phyloP scores from a whole-genome alignment of 2,329 filamentous ascomycete genomes.

The Septoria linicola region DNA sequence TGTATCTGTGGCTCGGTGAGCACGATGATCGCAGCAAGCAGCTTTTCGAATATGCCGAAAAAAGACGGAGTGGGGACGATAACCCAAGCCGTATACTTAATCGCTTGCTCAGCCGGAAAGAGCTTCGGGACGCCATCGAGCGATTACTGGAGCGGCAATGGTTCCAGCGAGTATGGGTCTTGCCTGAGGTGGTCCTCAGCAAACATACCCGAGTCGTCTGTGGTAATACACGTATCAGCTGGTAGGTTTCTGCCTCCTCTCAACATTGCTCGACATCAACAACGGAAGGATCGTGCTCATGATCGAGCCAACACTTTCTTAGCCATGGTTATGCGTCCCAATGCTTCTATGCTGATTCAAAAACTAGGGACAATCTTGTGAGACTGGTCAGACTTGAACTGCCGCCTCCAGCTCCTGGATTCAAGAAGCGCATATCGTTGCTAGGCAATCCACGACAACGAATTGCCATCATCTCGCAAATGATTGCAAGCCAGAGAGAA shows the following conservation, averaged over 20 bases:
- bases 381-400: conserved; percentile 30
- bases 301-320: too few species aligned
- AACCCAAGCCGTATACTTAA: conserved; percentile 20
- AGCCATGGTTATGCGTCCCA: not conserved
- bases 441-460: conserved; percentile 35
- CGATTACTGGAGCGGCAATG: conserved; percentile 32
- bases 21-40: conserved; percentile 29
- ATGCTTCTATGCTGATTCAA: not conserved
- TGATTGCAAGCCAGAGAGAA: conserved; percentile 32
- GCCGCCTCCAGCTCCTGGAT: conserved; percentile 20
- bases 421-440: conserved; percentile 32
- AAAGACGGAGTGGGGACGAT: conserved; percentile 26
- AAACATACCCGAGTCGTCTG: conserved; percentile 27
- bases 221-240: conserved; percentile 25
- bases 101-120: conserved; percentile 26
- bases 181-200: conserved; percentile 31
- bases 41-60: conserved; percentile 33
- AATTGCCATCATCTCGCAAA: conserved; percentile 36
- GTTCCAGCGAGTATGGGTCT: conserved; percentile 35
- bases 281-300: too few species aligned
- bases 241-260: conserved; percentile 9
- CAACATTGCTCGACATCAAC: too few species aligned
- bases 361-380: conserved; percentile 30
- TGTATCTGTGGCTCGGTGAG: conserved; percentile 35
- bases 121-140: conserved; percentile 33